These are phyloP conservation scores for Erythrophleum fordii DNA, from an alignment of 306 rosid genomes.

Conservation along the genomic window DNA sequence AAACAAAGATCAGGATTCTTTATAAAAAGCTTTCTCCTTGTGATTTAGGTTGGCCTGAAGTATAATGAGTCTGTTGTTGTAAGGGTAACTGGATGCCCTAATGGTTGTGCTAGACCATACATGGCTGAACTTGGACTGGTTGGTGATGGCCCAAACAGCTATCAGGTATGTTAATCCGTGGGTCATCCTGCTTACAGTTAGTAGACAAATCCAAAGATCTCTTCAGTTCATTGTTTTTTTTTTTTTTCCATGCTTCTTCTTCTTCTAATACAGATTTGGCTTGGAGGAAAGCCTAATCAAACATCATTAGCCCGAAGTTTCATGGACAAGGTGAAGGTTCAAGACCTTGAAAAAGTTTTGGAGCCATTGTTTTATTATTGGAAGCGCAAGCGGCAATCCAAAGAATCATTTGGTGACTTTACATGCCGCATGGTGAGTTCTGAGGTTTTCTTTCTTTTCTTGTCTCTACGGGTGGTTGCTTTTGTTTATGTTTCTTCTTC, in stretches of 20 bases:
- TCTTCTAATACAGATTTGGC: conserved; percentile 73
- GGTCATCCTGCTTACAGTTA: conserved; percentile 17
- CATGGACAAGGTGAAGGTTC: conserved; percentile 92
- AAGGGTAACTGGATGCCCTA: conserved; percentile 95
- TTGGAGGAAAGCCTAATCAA: conserved; percentile 88
- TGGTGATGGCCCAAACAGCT: conserved; percentile 98
- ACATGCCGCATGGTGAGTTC: conserved; percentile 74
- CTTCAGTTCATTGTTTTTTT: conserved; percentile 13
- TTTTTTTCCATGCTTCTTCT: no score
- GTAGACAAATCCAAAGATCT: conserved; percentile 6
- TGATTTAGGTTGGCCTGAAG: conserved; percentile 87
- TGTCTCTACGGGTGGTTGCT: not conserved
- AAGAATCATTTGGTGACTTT: conserved; percentile 91
- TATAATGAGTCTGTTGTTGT: conserved; percentile 87
- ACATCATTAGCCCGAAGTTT: conserved; percentile 77
- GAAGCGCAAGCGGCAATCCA: conserved; percentile 88
- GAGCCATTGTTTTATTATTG: conserved; percentile 92
- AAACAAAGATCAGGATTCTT: conserved; percentile 11
- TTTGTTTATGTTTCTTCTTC: not conserved
- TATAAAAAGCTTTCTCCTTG: conserved; percentile 6
- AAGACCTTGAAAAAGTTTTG: conserved; percentile 86
- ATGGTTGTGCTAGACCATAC: conserved; percentile 96
- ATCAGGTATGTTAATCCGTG: conserved; percentile 69
- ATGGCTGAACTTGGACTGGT: conserved; percentile 99
- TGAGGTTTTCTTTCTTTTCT: not conserved